Conservation (phyloP, 371 early-diverging fungal species). For the Mucor racemosus region DNA sequence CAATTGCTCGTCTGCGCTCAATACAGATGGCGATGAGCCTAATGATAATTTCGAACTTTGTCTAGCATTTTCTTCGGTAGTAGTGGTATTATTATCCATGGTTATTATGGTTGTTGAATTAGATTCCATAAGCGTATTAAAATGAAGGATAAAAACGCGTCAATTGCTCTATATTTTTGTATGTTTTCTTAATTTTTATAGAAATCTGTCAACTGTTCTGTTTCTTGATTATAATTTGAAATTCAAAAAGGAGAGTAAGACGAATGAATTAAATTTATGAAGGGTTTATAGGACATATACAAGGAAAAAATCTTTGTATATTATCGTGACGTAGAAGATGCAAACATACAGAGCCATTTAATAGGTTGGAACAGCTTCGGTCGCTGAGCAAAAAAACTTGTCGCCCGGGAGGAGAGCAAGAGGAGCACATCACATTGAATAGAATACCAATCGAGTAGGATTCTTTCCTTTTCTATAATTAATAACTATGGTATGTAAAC, state of each 20-base stretch:
- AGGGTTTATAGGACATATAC: neutral
- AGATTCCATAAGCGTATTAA: conserved; percentile 1
- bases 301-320: conserved; percentile 5
- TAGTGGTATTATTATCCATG: neutral
- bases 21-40: conserved; percentile 50
- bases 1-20: conserved; percentile 39
- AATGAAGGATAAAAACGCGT: conserved; percentile 5
- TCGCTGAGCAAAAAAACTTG: conserved; percentile 3
- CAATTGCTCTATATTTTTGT: neutral
- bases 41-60: conserved; percentile 49
- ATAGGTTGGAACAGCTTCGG: neutral
- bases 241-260: neutral
- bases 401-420: neutral
- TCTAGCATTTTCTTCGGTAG: conserved; percentile 26
- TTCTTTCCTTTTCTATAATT: conserved; percentile 20
- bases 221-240: neutral
- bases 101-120: conserved; percentile 1
- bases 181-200: neutral
- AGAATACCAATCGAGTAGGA: neutral
- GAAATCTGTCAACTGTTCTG: neutral
- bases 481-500: conserved; percentile 17
- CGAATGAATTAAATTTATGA: neutral
- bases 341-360: neutral
- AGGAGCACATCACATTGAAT: neutral
- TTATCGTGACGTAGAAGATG: conserved; percentile 2